A percentile compares a stretch with the other conserved stretches of the same genome.
phyloP scores from a whole-genome alignment of 768 basidiomycete species.

The Lactarius psammicola region DNA sequence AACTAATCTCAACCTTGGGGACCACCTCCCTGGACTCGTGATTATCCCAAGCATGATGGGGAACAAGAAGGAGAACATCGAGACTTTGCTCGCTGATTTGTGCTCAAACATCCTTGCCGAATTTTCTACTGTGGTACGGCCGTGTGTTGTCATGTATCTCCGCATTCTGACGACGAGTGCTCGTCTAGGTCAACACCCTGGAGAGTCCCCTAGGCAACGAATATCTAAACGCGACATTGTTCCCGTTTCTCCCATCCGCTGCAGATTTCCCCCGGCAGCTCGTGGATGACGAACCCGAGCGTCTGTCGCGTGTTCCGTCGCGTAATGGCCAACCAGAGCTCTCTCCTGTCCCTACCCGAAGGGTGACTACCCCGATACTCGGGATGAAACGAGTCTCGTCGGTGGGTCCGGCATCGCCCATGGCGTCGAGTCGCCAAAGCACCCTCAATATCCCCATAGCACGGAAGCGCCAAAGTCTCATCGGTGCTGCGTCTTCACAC shows the following conservation, averaged over 20 bases:
- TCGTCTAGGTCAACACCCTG: slow-evolving; percentile 63
- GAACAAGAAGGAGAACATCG: slow-evolving; percentile 84
- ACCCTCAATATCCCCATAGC: slow-evolving; percentile 44
- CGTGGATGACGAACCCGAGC: slow-evolving; percentile 47
- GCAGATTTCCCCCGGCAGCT: slow-evolving; percentile 61
- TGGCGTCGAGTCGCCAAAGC: slow-evolving; percentile 48
- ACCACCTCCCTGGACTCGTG: slow-evolving; percentile 60
- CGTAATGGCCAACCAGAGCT: slow-evolving; percentile 60
- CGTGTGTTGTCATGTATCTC: slow-evolving; percentile 25
- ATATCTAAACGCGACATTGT: slow-evolving; percentile 67
- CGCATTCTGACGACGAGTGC: background rate
- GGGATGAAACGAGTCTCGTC: slow-evolving; percentile 57
- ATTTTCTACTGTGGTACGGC: slow-evolving; percentile 81
- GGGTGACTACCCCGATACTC: slow-evolving; percentile 34
- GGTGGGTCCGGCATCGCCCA: slow-evolving; percentile 37
- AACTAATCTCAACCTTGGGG: slow-evolving; percentile 54
- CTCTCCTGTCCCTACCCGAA: slow-evolving; percentile 29
- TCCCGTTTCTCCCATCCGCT: slow-evolving; percentile 60
- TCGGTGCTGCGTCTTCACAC: slow-evolving; percentile 72
- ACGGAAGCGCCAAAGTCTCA: slow-evolving; percentile 62
- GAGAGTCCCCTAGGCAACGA: slow-evolving; percentile 87
- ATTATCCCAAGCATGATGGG: slow-evolving; percentile 84
- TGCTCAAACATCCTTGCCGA: slow-evolving; percentile 85
- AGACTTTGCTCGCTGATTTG: slow-evolving; percentile 83
- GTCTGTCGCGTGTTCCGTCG: slow-evolving; percentile 47